These are phyloP conservation scores for Leccinum variicolor DNA, from an alignment of 768 basidiomycete species.

Conservation along the genomic window DNA sequence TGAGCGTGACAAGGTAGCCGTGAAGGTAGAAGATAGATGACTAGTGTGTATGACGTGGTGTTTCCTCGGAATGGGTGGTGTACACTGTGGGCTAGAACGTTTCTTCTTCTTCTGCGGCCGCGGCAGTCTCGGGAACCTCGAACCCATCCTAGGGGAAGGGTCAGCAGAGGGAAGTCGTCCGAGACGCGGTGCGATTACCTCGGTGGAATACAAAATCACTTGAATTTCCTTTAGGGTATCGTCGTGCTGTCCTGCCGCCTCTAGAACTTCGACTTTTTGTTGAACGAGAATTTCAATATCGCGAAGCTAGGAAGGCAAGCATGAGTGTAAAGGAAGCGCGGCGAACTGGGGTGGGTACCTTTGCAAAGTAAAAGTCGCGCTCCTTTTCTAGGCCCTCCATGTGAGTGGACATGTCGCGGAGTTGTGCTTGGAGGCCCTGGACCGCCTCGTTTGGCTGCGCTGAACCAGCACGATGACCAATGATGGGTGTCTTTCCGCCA, in stretches of 20 bases:
- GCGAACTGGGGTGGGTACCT: constrained; percentile 49
- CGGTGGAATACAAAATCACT: constrained; percentile 91
- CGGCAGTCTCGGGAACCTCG: constrained; percentile 73
- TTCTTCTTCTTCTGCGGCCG: constrained; percentile 71
- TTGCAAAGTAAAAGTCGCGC: constrained; percentile 97
- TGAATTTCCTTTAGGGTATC: constrained; percentile 74
- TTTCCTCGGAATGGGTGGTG: constrained; percentile 6
- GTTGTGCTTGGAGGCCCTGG: constrained; percentile 66
- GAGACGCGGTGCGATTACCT: constrained; percentile 51
- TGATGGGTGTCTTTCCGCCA: constrained; percentile 70
- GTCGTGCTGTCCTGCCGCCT: constrained; percentile 55
- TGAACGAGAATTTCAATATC: constrained; percentile 96
- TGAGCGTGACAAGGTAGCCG: constrained; percentile 15
- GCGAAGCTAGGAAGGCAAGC: constrained; percentile 61
- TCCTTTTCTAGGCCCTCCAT: constrained; percentile 95
- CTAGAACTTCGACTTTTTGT: constrained; percentile 63
- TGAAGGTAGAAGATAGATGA: constrained; percentile 4
- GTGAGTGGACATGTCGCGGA: constrained; percentile 77
- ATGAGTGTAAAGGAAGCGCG: constrained; percentile 5
- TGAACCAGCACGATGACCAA: constrained; percentile 64
- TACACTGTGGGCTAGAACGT: constrained; percentile 50
- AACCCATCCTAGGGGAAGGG: constrained; percentile 72
- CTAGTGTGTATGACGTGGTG: constrained; percentile 8
- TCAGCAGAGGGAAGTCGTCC: constrained; percentile 3
- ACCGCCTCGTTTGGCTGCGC: constrained; percentile 67